Base-by-base conservation (phyloP, 805 yeast genomes). In the Candida cerambycidarum region DNA sequence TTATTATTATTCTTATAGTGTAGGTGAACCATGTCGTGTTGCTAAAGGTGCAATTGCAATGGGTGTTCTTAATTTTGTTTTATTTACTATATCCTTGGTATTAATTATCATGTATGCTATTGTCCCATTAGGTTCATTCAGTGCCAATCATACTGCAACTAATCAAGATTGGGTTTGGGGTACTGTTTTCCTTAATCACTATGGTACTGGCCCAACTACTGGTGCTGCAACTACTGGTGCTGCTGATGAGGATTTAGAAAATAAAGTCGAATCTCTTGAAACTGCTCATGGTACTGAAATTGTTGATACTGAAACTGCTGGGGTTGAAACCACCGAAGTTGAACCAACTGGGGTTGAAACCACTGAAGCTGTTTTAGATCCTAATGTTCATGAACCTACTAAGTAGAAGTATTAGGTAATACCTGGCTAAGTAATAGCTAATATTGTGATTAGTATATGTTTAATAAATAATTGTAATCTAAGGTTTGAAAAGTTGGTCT, bases 21-120 rank as follows among this genome's bases (percentile, higher is more conserved):
- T 9, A n/a, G 13, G 8, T 13, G 21, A 10, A n/a, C 43, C 48
- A 43, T 59, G 64, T 42, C 36, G 33, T 23, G 25, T 51, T 4
- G 57, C 57, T 12, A 57, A 58, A 44, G 62, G 59, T 2, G 21
- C 47, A 6, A 51, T 57, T 37, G 57, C 58, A 5, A 46, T 56
- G 42, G 50, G 53, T 0, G 44, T 57, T 19, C 16, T 59, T 21
- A 36, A 44, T 12, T 59, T 61, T 61, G 12, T 58, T 7, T 41
- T 55, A 35, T 56, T 51, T 21, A 38, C 41, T 9, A 49, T 47
- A 9, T 33, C 59, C 7, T 51, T 59, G 29, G 48, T 39, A 5
- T 44, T 54, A 28, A 25, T 51, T 15, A 41, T 51, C 2, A 15
- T 47, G 13, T 57, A 36, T 41, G 42, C 56, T 7, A 44, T 54